Evolutionary conservation across 768 basidiomycete genomes (phyloP).

Genomic region (Hypholoma sublateritium): DNA sequence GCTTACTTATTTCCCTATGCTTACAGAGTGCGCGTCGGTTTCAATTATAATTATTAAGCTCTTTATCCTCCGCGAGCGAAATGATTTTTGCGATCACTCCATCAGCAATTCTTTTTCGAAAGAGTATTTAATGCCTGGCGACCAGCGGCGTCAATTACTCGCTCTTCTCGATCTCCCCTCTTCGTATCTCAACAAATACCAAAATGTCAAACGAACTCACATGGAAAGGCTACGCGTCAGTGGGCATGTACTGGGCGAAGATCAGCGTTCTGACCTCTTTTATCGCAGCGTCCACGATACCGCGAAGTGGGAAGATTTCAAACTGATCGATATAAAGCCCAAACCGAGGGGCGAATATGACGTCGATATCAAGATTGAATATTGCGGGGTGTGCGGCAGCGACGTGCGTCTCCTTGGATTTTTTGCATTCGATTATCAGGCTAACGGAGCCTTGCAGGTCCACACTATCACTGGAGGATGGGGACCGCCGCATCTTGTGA

Average conservation of each 20-base stretch:
- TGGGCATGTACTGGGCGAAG: background rate
- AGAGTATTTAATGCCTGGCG: no score
- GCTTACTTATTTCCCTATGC: no score
- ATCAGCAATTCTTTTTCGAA: no score
- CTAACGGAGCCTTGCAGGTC: constrained; percentile 24
- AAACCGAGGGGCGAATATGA: constrained; percentile 54
- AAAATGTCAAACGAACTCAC: constrained; percentile 5
- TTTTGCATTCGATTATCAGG: background rate
- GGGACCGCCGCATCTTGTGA: constrained; percentile 30
- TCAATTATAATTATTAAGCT: no score
- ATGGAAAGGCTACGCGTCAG: constrained; percentile 28
- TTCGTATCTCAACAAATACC: no score
- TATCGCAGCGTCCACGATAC: constrained; percentile 31
- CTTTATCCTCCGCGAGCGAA: no score
- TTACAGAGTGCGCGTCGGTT: no score
- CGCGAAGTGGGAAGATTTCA: constrained; percentile 37
- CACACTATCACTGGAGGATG: constrained; percentile 39
- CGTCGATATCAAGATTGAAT: constrained; percentile 53
- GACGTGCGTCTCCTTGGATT: constrained; percentile 34
- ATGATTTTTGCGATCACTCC: no score
- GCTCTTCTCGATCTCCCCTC: no score
- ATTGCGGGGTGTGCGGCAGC: constrained; percentile 51
- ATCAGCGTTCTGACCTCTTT: background rate
- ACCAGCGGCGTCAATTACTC: no score
- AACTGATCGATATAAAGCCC: constrained; percentile 48